These are phyloP conservation scores for Ochetophila trinervis DNA, from an alignment of 306 rosid species.

Conservation along the genomic window DNA sequence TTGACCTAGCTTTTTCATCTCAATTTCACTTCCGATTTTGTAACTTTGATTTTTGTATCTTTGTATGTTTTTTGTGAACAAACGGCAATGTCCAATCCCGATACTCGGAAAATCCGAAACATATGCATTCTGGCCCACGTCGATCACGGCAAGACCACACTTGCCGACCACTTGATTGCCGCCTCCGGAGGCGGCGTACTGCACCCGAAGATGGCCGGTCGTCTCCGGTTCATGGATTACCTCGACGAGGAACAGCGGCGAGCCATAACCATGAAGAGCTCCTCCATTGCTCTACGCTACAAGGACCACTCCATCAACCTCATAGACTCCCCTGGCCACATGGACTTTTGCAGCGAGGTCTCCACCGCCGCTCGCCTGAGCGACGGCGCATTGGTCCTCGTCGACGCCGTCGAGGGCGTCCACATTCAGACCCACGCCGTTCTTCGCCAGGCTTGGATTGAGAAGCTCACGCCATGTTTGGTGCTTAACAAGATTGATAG, in stretches of 20 bases:
- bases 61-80: background rate
- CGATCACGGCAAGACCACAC: conserved; percentile 91
- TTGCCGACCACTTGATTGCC: conserved; percentile 84
- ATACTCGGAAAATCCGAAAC: conserved; percentile 55
- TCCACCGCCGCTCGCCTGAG: conserved; percentile 87
- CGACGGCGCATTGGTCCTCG: conserved; percentile 80
- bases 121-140: conserved; percentile 86
- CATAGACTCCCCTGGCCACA: conserved; percentile 90
- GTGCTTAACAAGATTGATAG: conserved; percentile 89
- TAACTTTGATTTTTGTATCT: too few species aligned
- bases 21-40: too few species aligned
- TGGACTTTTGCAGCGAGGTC: conserved; percentile 90
- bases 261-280: conserved; percentile 92
- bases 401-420: conserved; percentile 90
- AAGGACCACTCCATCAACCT: conserved; percentile 53
- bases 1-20: too few species aligned
- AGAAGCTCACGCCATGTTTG: conserved; percentile 72
- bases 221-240: conserved; percentile 80
- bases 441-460: conserved; percentile 88
- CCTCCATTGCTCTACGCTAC: conserved; percentile 59
- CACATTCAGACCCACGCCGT: conserved; percentile 93
- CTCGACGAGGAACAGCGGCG: conserved; percentile 86
- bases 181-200: conserved; percentile 58
- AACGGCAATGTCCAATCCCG: conserved; percentile 25
- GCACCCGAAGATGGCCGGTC: conserved; percentile 81